Conservation (phyloP, 306 rosid species). For the Ziziphus jujuba region DNA sequence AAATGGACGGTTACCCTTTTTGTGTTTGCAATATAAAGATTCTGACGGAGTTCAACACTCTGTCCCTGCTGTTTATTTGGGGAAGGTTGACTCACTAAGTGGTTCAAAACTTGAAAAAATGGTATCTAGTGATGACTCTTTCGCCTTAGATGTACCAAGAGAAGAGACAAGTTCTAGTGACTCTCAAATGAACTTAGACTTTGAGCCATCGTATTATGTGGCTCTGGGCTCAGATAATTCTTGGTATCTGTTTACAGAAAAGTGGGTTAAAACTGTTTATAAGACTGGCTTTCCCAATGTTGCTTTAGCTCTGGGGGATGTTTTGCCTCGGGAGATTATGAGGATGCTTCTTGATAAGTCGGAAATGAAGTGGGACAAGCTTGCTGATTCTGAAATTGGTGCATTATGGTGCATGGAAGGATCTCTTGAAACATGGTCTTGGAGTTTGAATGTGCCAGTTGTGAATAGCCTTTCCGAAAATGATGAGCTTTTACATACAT, state of each 20-base stretch:
- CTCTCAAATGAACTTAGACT: slow-evolving; percentile 33
- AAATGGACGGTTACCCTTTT: slow-evolving; percentile 67
- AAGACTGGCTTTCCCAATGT: slow-evolving; percentile 78
- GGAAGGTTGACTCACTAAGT: slow-evolving; percentile 59
- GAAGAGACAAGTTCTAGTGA: slow-evolving; percentile 34
- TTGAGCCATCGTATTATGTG: slow-evolving; percentile 68
- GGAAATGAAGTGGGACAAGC: slow-evolving; percentile 89
- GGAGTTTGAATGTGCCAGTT: slow-evolving; percentile 97
- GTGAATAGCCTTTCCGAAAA: slow-evolving; percentile 81
- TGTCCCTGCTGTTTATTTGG: slow-evolving; percentile 78
- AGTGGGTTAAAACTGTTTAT: slow-evolving; percentile 82
- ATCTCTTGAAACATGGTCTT: slow-evolving; percentile 94
- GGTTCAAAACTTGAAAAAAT: slow-evolving; percentile 58
- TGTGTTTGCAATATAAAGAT: slow-evolving; percentile 88
- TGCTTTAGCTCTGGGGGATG: slow-evolving; percentile 74
- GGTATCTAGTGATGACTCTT: slow-evolving; percentile 48
- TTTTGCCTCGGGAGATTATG: slow-evolving; percentile 89
- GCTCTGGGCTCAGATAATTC: slow-evolving; percentile 97
- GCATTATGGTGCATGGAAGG: slow-evolving; percentile 85
- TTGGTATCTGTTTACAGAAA: slow-evolving; percentile 89
- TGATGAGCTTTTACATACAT: slow-evolving; percentile 69
- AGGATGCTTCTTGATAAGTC: slow-evolving; percentile 71
- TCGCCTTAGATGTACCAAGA: slow-evolving; percentile 42
- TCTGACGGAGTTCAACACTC: slow-evolving; percentile 83
- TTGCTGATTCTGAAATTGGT: slow-evolving; percentile 73